Evolutionary conservation across 495 filamentous ascomycete species (phyloP), one percentile per base, ranked within the genome.

Genomic region (Physcia stellaris): DNA sequence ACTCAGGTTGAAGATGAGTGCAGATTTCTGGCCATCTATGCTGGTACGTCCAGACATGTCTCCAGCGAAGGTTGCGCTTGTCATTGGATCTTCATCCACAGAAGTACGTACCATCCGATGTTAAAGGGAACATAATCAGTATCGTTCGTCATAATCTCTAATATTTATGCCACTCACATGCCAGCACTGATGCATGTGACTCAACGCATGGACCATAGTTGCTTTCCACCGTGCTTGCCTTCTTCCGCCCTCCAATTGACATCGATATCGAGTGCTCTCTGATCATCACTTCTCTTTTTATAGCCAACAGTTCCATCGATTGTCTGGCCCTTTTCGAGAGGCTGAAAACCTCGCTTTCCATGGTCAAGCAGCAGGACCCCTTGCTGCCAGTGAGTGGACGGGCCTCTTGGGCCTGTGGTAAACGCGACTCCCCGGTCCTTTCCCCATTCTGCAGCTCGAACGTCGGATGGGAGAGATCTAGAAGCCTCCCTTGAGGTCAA

Each of bases 361-460:
- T 64, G 55, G 37, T 71, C 62, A 32, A 69, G 64, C 24, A 73
- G 53, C 11, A 60, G 45, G 24, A 70, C 45, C 2, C 55, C 55
- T 42, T 72, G 68, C 42, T 68, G 64, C 47, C 69, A 73, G 40
- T 73, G 69, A 4, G 69, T 73, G 48, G 68, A 57, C n/a, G 56
- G 56, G 17, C 61, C 66, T 39, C 61, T 28, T 4, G 68, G 68
- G 1, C 68, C 67, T 6, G 69, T 73, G 13, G 68, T 71, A 39
- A 73, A 73, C n/a, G 60, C 55, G 24, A 70, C 61, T 23, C 56
- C 49, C 30, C 59, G 23, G 22, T 42, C 2, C 61, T 59, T 24
- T 64, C 60, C 20, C n/a, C 22, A 32, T 26, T 36, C 38, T 16
- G 58, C 51, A 23, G 58, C 57, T 24, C 56, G 48, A 6, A 59